Conservation (phyloP, 352 stramenopile genomes). For the Phytopythium mirpurense region DNA sequence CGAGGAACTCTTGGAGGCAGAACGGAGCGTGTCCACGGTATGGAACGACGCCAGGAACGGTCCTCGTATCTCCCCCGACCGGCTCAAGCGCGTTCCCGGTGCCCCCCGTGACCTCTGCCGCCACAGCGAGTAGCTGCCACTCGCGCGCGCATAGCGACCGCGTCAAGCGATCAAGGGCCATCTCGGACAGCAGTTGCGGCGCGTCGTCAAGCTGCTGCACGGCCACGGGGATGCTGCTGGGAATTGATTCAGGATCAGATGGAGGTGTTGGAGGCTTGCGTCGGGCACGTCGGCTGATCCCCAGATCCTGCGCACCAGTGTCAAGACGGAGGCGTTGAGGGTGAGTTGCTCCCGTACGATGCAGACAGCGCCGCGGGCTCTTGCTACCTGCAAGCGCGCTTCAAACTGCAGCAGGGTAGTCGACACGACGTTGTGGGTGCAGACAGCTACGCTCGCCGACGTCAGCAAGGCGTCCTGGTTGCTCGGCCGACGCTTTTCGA, state of each 20-base stretch:
- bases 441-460: too few relatives aligned
- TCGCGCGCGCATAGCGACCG: constrained; percentile 24
- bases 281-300: background rate
- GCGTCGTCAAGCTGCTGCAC: constrained; percentile 7
- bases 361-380: background rate
- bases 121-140: background rate
- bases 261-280: too few relatives aligned
- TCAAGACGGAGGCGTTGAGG: background rate
- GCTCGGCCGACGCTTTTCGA: background rate
- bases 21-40: constrained; percentile 12
- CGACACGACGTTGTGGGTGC: constrained; percentile 16
- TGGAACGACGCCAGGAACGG: background rate
- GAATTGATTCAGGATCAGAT: background rate
- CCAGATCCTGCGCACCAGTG: constrained; percentile 10
- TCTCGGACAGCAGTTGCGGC: constrained; percentile 13
- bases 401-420: constrained; percentile 35
- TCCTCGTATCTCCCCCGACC: too few relatives aligned
- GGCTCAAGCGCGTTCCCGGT: too few relatives aligned
- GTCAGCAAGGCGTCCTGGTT: background rate
- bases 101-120: background rate
- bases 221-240: background rate
- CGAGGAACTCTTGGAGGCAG: constrained; percentile 24
- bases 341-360: background rate
- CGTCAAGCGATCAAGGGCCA: constrained; percentile 15
- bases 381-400: constrained; percentile 23